A percentile compares a stretch with the other conserved stretches of the same genome.
phyloP scores from a whole-genome alignment of 1,284 basidiomycete genomes.

The Melampsora americana region DNA sequence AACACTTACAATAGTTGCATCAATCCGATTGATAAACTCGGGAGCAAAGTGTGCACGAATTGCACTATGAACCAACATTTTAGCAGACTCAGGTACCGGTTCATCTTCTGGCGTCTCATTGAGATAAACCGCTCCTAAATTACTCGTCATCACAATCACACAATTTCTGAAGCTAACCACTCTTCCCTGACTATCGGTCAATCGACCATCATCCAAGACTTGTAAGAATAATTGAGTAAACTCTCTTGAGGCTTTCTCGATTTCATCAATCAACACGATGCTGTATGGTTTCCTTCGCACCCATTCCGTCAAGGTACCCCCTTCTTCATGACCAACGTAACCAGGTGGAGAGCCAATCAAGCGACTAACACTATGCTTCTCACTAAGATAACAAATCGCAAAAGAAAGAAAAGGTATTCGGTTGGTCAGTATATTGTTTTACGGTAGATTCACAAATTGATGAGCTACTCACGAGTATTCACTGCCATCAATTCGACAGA shows the following conservation, averaged over 20 bases:
- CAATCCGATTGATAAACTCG: constrained; percentile 60
- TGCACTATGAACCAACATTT: constrained; percentile 57
- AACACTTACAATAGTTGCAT: constrained; percentile 46
- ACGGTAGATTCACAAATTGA: constrained; percentile 47
- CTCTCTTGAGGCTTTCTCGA: constrained; percentile 61
- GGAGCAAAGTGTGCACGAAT: constrained; percentile 60
- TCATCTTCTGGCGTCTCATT: constrained; percentile 50
- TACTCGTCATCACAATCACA: constrained; percentile 58
- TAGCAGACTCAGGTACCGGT: constrained; percentile 48
- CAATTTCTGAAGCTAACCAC: constrained; percentile 47
- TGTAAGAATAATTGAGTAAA: constrained; percentile 63
- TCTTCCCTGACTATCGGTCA: constrained; percentile 58
- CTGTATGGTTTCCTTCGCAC: constrained; percentile 58
- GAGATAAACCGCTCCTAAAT: constrained; percentile 60
- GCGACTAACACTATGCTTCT: constrained; percentile 60
- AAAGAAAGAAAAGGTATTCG: background rate
- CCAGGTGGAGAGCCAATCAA: constrained; percentile 62
- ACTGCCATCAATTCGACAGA: constrained; percentile 61
- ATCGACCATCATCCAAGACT: constrained; percentile 61
- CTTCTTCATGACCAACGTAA: constrained; percentile 90
- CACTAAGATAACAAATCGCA: constrained; percentile 48
- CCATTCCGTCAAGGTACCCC: constrained; percentile 63
- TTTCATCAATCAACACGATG: constrained; percentile 55
- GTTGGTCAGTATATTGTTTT: background rate
- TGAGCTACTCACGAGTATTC: constrained; percentile 50